Conservation (phyloP, 179 eudicot genomes). For the Spinacia oleracea region DNA sequence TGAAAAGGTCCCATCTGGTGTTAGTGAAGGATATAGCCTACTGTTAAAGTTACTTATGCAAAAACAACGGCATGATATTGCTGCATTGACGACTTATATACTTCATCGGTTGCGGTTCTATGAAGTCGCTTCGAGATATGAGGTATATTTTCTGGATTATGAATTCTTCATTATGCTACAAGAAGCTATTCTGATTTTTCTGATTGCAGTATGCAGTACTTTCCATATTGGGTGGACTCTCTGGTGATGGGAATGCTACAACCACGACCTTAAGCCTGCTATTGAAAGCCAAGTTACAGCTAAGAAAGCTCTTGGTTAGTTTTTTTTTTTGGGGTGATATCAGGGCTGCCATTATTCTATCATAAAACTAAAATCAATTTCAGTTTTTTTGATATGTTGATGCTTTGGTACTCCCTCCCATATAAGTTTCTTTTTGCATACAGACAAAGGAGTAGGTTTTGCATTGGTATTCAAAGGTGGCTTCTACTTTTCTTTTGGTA, state of each 20-base stretch:
- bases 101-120: constrained; percentile 90
- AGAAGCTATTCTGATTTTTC: constrained; percentile 21
- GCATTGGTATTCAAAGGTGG: background rate
- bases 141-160: constrained; percentile 53
- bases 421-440: background rate
- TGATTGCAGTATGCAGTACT: constrained; percentile 66
- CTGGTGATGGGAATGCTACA: constrained; percentile 38
- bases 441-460: background rate
- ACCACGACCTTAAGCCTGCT: constrained; percentile 50
- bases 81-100: constrained; percentile 76
- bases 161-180: background rate
- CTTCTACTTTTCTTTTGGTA: background rate
- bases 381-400: background rate
- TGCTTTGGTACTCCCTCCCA: background rate
- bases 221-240: constrained; percentile 59
- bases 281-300: constrained; percentile 59
- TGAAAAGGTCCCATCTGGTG: constrained; percentile 67
- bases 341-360: background rate
- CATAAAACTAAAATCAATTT: background rate
- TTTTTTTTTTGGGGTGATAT: background rate
- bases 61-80: constrained; percentile 84
- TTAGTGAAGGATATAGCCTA: constrained; percentile 81
- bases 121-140: constrained; percentile 89
- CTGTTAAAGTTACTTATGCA: constrained; percentile 80
- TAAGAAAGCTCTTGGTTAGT: constrained; percentile 84